These are phyloP conservation scores for Sarocladiaceae sp. DNA, from an alignment of 2,329 filamentous ascomycete species.

Conservation along the genomic window DNA sequence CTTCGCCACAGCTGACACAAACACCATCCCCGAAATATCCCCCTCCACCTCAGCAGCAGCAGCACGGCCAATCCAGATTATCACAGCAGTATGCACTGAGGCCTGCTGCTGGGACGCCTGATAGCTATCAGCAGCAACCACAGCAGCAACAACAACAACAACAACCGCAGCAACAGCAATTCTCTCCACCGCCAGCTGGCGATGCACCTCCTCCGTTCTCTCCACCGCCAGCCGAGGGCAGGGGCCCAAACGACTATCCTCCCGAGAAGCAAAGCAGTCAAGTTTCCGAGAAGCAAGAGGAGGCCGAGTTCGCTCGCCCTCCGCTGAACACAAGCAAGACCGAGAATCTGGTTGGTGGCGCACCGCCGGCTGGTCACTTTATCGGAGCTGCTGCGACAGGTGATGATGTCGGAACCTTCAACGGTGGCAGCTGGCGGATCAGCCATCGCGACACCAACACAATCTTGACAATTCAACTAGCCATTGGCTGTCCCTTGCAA, in stretches of 20 bases:
- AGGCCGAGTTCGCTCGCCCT: constrained; percentile 17
- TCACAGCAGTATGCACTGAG: constrained; percentile 16
- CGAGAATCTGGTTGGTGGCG: constrained; percentile 29
- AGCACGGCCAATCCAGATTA: constrained; percentile 15
- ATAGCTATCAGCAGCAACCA: constrained; percentile 18
- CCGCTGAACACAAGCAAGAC: constrained; percentile 18
- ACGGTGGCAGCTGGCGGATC: constrained; percentile 89
- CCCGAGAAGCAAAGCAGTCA: constrained; percentile 20
- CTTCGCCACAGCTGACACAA: constrained; percentile 15
- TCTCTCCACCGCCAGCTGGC: constrained; percentile 21
- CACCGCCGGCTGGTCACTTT: constrained; percentile 49
- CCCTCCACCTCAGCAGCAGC: constrained; percentile 17
- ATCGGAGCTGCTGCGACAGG: constrained; percentile 48
- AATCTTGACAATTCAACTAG: constrained; percentile 81
- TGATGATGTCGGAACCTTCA: constrained; percentile 94
- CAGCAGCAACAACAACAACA: constrained; percentile 23
- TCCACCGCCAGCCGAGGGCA: constrained; percentile 2
- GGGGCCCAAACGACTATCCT: constrained; percentile 16
- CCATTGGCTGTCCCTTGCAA: constrained; percentile 76
- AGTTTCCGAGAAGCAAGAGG: neutral
- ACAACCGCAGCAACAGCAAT: constrained; percentile 21
- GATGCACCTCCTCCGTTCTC: constrained; percentile 20
- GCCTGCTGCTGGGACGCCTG: constrained; percentile 17
- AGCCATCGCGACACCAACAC: constrained; percentile 89
- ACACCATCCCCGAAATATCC: constrained; percentile 19